Evolutionary conservation across 306 rosid species (phyloP).

Genomic region (Canavalia gladiata): DNA sequence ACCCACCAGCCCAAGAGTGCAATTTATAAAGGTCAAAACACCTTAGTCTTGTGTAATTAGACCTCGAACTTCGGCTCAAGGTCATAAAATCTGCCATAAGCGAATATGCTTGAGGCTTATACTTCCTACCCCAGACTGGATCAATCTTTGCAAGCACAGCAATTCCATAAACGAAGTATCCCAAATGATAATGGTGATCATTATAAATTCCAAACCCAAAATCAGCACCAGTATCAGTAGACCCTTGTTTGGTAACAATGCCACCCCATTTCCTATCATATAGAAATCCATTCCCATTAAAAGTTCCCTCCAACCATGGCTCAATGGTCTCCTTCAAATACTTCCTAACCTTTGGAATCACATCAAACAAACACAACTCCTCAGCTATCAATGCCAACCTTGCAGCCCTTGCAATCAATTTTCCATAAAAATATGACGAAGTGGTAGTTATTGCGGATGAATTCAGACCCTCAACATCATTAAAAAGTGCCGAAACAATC

Average conservation of each 20-base stretch:
- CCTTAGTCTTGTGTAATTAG: constrained; percentile 69
- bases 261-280: constrained; percentile 89
- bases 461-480: constrained; percentile 70
- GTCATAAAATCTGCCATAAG: constrained; percentile 74
- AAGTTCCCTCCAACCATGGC: constrained; percentile 88
- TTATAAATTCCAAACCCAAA: constrained; percentile 87
- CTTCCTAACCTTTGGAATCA: constrained; percentile 63
- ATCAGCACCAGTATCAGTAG: constrained; percentile 71
- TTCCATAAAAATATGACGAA: constrained; percentile 80
- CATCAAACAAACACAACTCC: constrained; percentile 68
- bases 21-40: constrained; percentile 76
- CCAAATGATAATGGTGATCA: constrained; percentile 89
- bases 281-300: constrained; percentile 81
- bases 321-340: constrained; percentile 75
- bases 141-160: constrained; percentile 91
- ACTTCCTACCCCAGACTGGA: constrained; percentile 81
- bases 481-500: constrained; percentile 64
- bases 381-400: constrained; percentile 92
- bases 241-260: constrained; percentile 78
- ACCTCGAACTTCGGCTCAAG: constrained; percentile 54
- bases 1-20: constrained; percentile 93
- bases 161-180: constrained; percentile 80
- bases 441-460: constrained; percentile 54
- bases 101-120: constrained; percentile 73
- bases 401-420: constrained; percentile 79